phyloP scores from a whole-genome alignment of 768 basidiomycete genomes.

The Holtermannia corniformis region DNA sequence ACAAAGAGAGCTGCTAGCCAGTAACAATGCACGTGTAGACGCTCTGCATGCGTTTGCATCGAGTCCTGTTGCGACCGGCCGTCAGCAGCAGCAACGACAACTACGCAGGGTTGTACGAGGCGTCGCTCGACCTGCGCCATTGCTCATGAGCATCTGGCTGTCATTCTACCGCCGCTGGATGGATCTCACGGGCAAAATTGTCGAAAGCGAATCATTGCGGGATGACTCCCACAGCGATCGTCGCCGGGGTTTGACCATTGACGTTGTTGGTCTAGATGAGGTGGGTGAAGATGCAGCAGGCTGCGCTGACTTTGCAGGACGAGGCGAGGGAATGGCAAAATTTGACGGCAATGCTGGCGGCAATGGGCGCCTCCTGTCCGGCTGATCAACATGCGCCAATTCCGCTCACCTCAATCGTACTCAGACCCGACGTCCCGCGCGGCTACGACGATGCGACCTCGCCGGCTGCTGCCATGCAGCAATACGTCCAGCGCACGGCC shows the following conservation, averaged over 20 bases:
- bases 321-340: conserved; percentile 76
- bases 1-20: too few species aligned
- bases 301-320: conserved; percentile 46
- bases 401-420: conserved; percentile 17
- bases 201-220: conserved; percentile 9
- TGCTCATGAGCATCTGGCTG: conserved; percentile 10
- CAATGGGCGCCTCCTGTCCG: conserved; percentile 59
- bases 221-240: conserved; percentile 1
- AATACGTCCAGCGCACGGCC: conserved; percentile 46
- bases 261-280: conserved; percentile 25
- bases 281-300: conserved; percentile 4
- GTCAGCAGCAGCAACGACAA: conserved; percentile 30
- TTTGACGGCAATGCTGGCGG: conserved; percentile 64
- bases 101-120: conserved; percentile 17
- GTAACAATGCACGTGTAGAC: background rate
- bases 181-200: conserved; percentile 15
- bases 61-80: conserved; percentile 8
- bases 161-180: conserved; percentile 8
- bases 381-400: conserved; percentile 49
- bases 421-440: conserved; percentile 17
- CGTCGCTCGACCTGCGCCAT: conserved; percentile 1
- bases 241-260: conserved; percentile 16
- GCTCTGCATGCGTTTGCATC: background rate
- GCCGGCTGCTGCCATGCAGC: conserved; percentile 8
- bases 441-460: conserved; percentile 17